These are phyloP conservation scores for Ustilago loliicola DNA, from an alignment of 1,284 basidiomycete genomes.

Conservation along the genomic window DNA sequence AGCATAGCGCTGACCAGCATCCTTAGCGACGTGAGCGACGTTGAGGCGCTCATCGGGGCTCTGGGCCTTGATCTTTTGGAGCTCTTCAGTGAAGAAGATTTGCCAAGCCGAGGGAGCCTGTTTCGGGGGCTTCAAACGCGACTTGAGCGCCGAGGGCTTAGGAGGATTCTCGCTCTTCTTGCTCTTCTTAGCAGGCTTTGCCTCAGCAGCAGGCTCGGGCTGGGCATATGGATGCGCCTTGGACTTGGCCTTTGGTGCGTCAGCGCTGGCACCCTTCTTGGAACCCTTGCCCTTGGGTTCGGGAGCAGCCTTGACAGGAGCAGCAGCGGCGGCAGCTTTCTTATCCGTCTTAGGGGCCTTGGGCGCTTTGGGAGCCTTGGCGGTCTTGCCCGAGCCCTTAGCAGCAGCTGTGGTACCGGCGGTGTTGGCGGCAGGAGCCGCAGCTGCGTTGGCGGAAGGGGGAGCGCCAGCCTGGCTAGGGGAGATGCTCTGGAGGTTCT, in stretches of 20 bases:
- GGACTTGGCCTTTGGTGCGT: slow-evolving; percentile 45
- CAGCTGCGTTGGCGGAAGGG: slow-evolving; percentile 31
- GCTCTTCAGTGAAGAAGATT: slow-evolving; percentile 95
- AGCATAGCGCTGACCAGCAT: slow-evolving; percentile 91
- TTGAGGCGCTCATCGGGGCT: slow-evolving; percentile 79
- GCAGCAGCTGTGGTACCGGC: slow-evolving; percentile 27
- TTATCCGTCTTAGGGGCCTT: slow-evolving; percentile 45
- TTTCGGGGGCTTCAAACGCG: slow-evolving; percentile 84
- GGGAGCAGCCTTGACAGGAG: slow-evolving; percentile 31
- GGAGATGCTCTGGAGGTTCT: slow-evolving; percentile 51
- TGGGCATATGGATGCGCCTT: slow-evolving; percentile 52
- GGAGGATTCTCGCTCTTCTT: slow-evolving; percentile 61
- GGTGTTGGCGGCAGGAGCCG: slow-evolving; percentile 25
- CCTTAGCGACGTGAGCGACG: slow-evolving; percentile 94
- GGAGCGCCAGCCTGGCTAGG: slow-evolving; percentile 52
- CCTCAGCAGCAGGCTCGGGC: slow-evolving; percentile 37
- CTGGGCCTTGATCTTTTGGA: slow-evolving; percentile 81
- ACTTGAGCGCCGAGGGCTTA: slow-evolving; percentile 71
- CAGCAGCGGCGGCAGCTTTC: slow-evolving; percentile 34
- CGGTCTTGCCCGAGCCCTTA: slow-evolving; percentile 37
- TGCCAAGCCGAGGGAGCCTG: slow-evolving; percentile 96
- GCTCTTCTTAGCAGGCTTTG: slow-evolving; percentile 48
- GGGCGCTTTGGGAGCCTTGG: slow-evolving; percentile 43
- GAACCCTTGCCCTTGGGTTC: slow-evolving; percentile 43
- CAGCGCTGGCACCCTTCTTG: slow-evolving; percentile 53